Evolutionary conservation across 2,329 filamentous ascomycete genomes (phyloP), one percentile per base, ranked within the genome.

Genomic region (Pseudogymnoascus sp.): DNA sequence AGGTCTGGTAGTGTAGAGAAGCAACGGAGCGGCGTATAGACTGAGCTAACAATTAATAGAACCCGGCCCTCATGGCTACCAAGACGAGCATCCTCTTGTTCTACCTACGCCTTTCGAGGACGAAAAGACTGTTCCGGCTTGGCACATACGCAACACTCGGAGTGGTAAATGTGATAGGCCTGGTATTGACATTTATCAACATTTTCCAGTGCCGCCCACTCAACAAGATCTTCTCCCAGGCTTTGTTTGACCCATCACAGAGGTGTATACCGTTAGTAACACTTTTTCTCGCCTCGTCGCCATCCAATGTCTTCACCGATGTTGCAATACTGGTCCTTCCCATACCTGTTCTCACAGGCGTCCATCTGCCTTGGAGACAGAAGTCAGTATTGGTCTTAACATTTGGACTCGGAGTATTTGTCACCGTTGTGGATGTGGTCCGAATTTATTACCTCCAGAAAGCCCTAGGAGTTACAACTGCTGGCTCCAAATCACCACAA

Each of bases 21-120:
- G 14, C 6, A 50, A 31, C 13, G 11, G 8, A 19, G 50, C 10
- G 10, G 29, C 3, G 11, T 35, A 56, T 56, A 1, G 31, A 31
- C 26, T 14, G 65, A 42, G 65, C 64, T 37, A 21, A 2, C 10
- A 35, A 8, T 62, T 16, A 38, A 19, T 70, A 91, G 86, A 95
- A 96, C 72, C 91, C 91, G 14, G 87, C 90, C 3, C 79, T 96
- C 62, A 95, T 95, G 89, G 86, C 88, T 3, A 91, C 90, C 62
- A 96, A 96, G 76, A 91, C 90, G 0, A 95, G 90, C 21, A 89
- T 96, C 69, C 80, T 96, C 65, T 80, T 93, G 61, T 96, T 96
- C 75, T 96, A 95, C 76, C 80, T 96, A 60, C 86, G 87, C 33
- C 80, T 96, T 38, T 89, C 90, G 31, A 88, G 87, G 69, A 86